Evolutionary conservation across 2,329 filamentous ascomycete species (phyloP).

Genomic region (Talaromyces pinophilus): DNA sequence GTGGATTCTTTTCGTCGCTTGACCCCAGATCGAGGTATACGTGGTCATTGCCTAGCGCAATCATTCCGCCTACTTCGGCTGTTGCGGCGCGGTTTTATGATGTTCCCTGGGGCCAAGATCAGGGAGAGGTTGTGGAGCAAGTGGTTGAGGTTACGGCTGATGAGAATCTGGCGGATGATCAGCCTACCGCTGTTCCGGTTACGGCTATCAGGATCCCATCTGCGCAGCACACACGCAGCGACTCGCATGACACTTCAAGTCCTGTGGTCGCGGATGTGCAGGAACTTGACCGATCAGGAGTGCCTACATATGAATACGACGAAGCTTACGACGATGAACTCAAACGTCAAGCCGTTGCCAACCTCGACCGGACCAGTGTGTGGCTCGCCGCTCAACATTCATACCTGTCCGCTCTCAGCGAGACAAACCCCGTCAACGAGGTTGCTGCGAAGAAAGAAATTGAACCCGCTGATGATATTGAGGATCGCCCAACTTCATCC

Average conservation of each 20-base stretch:
- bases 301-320: constrained; percentile 67
- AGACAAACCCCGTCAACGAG: constrained; percentile 57
- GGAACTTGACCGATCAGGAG: constrained; percentile 65
- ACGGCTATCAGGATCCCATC: constrained; percentile 52
- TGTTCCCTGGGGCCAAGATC: constrained; percentile 67
- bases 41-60: constrained; percentile 67
- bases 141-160: constrained; percentile 60
- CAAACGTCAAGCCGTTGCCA: constrained; percentile 67
- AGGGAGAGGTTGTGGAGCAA: constrained; percentile 62
- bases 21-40: constrained; percentile 74
- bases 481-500: constrained; percentile 28
- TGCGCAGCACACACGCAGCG: constrained; percentile 10
- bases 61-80: constrained; percentile 74
- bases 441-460: constrained; percentile 33
- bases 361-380: constrained; percentile 78
- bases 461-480: constrained; percentile 21
- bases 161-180: constrained; percentile 38
- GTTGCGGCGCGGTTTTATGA: constrained; percentile 93
- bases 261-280: constrained; percentile 33
- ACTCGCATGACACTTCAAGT: constrained; percentile 36
- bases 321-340: constrained; percentile 74
- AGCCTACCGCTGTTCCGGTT: constrained; percentile 37
- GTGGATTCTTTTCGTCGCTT: constrained; percentile 86
- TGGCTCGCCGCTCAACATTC: constrained; percentile 83
- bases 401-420: constrained; percentile 68